Base-by-base conservation (phyloP, 2,329 filamentous ascomycete species). In the Drechslerella coelobrocha region DNA sequence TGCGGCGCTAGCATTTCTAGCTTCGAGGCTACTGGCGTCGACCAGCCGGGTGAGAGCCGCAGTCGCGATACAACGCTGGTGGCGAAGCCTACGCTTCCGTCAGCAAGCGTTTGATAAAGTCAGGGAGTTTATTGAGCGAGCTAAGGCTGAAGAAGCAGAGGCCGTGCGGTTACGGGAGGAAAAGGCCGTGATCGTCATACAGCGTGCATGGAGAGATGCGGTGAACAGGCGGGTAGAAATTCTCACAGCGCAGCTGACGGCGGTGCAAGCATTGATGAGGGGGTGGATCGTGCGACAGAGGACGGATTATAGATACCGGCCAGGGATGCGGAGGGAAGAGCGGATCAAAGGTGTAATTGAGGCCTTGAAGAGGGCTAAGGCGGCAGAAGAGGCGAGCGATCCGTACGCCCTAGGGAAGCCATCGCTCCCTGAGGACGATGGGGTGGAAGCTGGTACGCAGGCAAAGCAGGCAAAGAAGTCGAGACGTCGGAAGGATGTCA, bases 1-100 rank as follows among this genome's bases (percentile, higher is more conserved):
- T 24, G 82, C 83, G 1, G 81, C 83, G 1, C 81, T 88, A 6
- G 81, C 84, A 2, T 87, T 87, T 76, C 81, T 88, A 4, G 85
- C 84, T 43, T 85, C 84, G 2, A 81, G 85, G 41, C 78, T 88
- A 0, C 78, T 88, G 2, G 81, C 82, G 0, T 79, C 84, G 4
- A 81, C 81, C 0, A 80, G 52, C 6, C 21, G 43, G 26, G 65
- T 53, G 53, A 72, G 61, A 34, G 52, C 65, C 1, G 45, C 61
- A 8, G 24, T 69, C 6, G 69, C 34, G 47, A 50, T 75, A 29
- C 74, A 75, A 39, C 37, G 45, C 1, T 74, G 69, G 72, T 75
- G 72, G 72, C 72, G 69, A 24, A 23, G 56, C 26, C 72, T 74
- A 21, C 50, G 47, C 21, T 73, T 74, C 39, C 60, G 62, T 10